Conservation (phyloP, 2,329 filamentous ascomycete genomes). For the Albifimbria verrucaria region DNA sequence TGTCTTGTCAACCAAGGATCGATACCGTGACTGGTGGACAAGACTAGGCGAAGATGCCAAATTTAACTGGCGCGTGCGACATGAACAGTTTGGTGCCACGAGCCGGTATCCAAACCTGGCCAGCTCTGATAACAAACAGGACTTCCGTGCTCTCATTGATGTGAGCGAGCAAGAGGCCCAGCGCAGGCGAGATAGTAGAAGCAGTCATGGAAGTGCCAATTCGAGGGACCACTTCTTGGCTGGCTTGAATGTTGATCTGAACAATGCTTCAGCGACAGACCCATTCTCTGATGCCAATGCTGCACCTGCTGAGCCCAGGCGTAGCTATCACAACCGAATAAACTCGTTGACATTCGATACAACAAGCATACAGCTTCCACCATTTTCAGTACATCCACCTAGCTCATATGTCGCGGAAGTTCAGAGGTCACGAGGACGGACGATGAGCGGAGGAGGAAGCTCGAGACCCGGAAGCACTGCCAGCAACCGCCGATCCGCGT, state of each 20-base stretch:
- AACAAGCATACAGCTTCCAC: constrained; percentile 36
- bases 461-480: constrained; percentile 21
- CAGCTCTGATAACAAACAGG: neutral
- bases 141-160: constrained; percentile 2
- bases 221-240: constrained; percentile 36
- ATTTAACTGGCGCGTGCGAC: constrained; percentile 33
- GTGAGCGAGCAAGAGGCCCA: neutral
- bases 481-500: constrained; percentile 33
- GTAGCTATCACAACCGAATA: constrained; percentile 14
- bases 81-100: neutral
- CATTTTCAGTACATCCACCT: constrained; percentile 24
- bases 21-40: constrained; percentile 42
- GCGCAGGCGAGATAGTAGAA: neutral
- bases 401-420: constrained; percentile 44
- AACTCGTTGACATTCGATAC: constrained; percentile 37
- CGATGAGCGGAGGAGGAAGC: constrained; percentile 27
- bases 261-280: constrained; percentile 24
- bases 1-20: constrained; percentile 30
- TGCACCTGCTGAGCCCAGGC: constrained; percentile 32
- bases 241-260: constrained; percentile 34
- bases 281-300: constrained; percentile 49
- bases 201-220: neutral
- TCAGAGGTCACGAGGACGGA: constrained; percentile 47
- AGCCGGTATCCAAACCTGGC: neutral
- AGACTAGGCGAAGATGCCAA: constrained; percentile 36